Base-by-base conservation (phyloP, 2,329 filamentous ascomycete genomes). In the Pseudocercospora eumusae region DNA sequence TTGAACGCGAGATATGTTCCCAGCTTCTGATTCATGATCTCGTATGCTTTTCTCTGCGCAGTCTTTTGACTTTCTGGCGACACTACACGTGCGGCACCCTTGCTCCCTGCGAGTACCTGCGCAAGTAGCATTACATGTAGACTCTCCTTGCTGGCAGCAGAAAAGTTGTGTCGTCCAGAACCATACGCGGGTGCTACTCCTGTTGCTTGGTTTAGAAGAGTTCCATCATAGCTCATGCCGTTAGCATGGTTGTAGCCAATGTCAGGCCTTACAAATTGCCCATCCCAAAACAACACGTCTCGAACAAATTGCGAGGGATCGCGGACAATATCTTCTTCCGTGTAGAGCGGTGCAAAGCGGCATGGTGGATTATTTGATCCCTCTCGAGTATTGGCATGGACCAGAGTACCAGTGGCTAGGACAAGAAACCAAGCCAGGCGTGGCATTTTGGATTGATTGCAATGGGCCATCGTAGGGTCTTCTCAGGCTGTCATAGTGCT, bases 121-220 rank as follows among this genome's bases (percentile, higher is more conserved):
- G 78, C 70, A 53, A 79, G 79, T 4, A 80, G 70, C 76, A 80
- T 80, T 15, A 80, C 74, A 64, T 80, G 78, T 0, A 80, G 71
- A 4, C 77, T 73, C 66, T 75, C 75, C 62, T 76, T 76, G 58
- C 77, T 74, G 53, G 75, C 71, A 60, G 80, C 74, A 60, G 77
- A 79, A 57, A 79, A 79, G 0, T 72, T 68, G 66, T 80, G 76
- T 28, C 60, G 21, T 11, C 60, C 56, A 2, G 49, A 23, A 7
- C 20, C 47, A 57, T 77, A 74, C 1, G 66, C 61, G 4, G 71
- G 76, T 13, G 65, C 67, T 44, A 72, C 70, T 9, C 78, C 78
- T 10, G 77, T 78, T 8, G 66, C 64, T 70, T 71, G 77, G 60
- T 79, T 73, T 28, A 78, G 68, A 57, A 78, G 73, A 0, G 75